Base-by-base conservation (phyloP, 495 filamentous ascomycete species). In the Aspergillus egyptiacus region DNA sequence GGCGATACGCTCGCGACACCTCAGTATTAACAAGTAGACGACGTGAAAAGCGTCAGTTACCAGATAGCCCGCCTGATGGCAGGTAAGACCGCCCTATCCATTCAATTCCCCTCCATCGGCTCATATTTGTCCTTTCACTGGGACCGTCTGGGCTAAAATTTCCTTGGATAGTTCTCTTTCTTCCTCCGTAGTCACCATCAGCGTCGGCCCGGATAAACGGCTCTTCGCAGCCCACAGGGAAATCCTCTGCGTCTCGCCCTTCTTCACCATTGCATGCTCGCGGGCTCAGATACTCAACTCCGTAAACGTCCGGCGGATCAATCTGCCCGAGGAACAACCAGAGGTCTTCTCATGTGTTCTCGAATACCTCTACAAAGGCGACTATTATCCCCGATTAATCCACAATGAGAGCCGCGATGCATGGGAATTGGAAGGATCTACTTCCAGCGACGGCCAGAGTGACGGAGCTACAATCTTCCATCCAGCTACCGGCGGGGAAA, bases 141-240 rank as follows among this genome's bases (percentile, higher is more conserved):
- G n/a, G n/a, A n/a, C n/a, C n/a, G n/a, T n/a, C 1, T 35, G 10
- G n/a, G 39, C 40, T 50, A 45, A 51, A 24, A 20, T 40, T 18
- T 9, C 44, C 47, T 10, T 55, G 30, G 10, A 54, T 45, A 87
- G 79, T 54, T 74, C 71, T 59, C 61, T 79, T 57, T 80, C 77
- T 59, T 85, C 86, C 11, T 74, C 85, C 41, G 83, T 95, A 51
- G 76, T 95, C 53, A 91, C 87, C 40, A 74, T 95, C 54, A 74
- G 79, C 54, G 80, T 95, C 56, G 91, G 91, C 5, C 78, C 76
- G 9, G 81, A 87, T 47, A 78, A 85, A 57, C 80, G 87, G 14
- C 84, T 94, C 62, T 96, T 96, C 70, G 88, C 88, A 28, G 88
- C 89, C 18, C 91, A 95, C 66, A 86, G 90, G 70, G 83, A 90